Evolutionary conservation across 2,329 filamentous ascomycete genomes (phyloP).

Genomic region (Cladosporium sp.): DNA sequence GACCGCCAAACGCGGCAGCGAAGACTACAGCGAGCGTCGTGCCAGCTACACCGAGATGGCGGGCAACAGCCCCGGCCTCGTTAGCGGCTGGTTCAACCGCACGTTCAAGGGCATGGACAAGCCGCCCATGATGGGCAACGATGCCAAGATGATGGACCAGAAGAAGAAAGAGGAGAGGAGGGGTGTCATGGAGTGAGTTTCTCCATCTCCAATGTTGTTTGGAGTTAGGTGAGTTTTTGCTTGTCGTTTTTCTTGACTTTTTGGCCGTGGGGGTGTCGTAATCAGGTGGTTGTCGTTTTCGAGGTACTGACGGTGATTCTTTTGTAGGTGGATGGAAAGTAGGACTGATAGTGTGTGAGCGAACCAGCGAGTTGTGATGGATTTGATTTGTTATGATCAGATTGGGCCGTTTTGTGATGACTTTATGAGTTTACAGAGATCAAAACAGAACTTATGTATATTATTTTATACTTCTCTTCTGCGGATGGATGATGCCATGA

Average conservation of each 20-base stretch:
- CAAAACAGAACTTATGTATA: too few relatives aligned
- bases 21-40: constrained; percentile 29
- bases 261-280: too few relatives aligned
- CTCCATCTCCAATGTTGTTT: not conserved
- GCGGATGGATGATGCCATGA: too few relatives aligned
- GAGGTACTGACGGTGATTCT: not conserved
- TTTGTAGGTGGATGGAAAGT: constrained; percentile 5
- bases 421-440: too few relatives aligned
- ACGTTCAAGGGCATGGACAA: constrained; percentile 25
- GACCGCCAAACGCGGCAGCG: constrained; percentile 27
- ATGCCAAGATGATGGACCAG: constrained; percentile 11
- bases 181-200: constrained; percentile 24
- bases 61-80: constrained; percentile 16
- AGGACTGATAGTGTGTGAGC: constrained; percentile 10
- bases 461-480: too few relatives aligned
- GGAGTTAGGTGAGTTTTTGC: not conserved
- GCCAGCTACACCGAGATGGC: constrained; percentile 24
- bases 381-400: too few relatives aligned
- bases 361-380: not conserved
- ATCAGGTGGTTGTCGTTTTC: not conserved
- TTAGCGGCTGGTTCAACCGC: constrained; percentile 26
- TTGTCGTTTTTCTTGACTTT: not conserved
- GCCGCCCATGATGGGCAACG: constrained; percentile 12
- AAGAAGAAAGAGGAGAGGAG: constrained; percentile 13
- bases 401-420: too few relatives aligned